phyloP scores from a whole-genome alignment of 2,329 filamentous ascomycete genomes.

The Achaetomium macrosporum region DNA sequence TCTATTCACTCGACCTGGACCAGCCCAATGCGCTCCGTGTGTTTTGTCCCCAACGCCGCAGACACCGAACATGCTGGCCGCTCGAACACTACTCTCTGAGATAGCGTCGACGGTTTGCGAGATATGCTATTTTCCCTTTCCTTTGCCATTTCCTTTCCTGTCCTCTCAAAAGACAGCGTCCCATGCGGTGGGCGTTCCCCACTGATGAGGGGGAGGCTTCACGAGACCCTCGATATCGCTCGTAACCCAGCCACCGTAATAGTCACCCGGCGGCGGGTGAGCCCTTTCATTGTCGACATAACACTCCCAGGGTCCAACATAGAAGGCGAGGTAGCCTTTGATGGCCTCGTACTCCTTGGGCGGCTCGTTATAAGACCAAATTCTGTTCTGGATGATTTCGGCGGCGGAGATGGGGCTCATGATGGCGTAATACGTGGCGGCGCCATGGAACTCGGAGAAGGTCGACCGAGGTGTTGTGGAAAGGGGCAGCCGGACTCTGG shows the following conservation, averaged over 20 bases:
- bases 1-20: conserved; percentile 11
- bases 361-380: conserved; percentile 55
- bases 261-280: conserved; percentile 54
- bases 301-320: conserved; percentile 57
- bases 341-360: conserved; percentile 46
- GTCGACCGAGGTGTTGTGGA: conserved; percentile 39
- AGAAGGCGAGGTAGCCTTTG: conserved; percentile 53
- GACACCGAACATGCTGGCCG: conserved; percentile 19
- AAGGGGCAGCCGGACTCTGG: conserved; percentile 42
- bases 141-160: not conserved
- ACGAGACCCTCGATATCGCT: conserved; percentile 51
- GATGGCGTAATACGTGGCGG: conserved; percentile 52
- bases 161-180: conserved; percentile 14
- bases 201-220: conserved; percentile 33
- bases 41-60: conserved; percentile 17
- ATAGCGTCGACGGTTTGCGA: conserved; percentile 11
- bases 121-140: not conserved
- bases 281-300: conserved; percentile 57
- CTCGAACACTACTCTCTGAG: conserved; percentile 1
- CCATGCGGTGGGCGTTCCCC: conserved; percentile 23
- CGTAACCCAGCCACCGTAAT: conserved; percentile 60
- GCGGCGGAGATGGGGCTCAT: conserved; percentile 32
- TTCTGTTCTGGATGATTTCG: conserved; percentile 41
- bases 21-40: conserved; percentile 10
- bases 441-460: conserved; percentile 58